Base-by-base conservation (phyloP, 2,329 filamentous ascomycete species). In the Scytalidium lignicola region DNA sequence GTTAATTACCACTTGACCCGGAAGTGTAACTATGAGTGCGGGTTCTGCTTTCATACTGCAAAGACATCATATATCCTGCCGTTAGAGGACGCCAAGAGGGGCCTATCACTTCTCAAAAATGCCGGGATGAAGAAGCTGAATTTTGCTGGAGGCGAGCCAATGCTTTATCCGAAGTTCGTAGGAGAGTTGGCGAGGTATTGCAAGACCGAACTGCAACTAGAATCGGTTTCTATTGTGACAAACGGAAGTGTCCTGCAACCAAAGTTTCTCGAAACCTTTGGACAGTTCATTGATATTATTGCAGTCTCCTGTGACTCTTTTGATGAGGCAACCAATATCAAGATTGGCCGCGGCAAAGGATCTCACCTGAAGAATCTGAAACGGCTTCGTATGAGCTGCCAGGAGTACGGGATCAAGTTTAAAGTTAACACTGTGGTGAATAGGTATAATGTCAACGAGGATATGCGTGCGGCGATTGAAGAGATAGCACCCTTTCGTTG, bases 401-500 rank as follows among this genome's bases (percentile, higher is more conserved):
- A 58, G 3, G 49, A 71, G 49, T 69, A 69, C 20, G 68, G 68
- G 1, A 71, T 80, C 58, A 75, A 71, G 61, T 79, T 81, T 66
- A 80, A 81, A 65, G 58, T 80, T 45, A 81, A 81, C 62, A 80
- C 77, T 0, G 76, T 80, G 1, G 70, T 80, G 3, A 72, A 70
- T 56, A 62, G 55, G 2, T 61, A 71, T 44, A 80, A 80, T 54
- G 73, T 64, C 60, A 46, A 71, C 2, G 76, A 81, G 58, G 72
- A 76, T 52, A 77, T 76, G 74, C 67, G 64, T 39, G 55, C 50
- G 13, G 57, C 53, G 3, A 67, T 80, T 7, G 48, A 56, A 13
- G 40, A 55, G 37, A 60, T 80, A 10, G 58, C 60, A 3, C 76
- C 76, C 2, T 77, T 76, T 51, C 70, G 77, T 0, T 80, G 76